These are phyloP conservation scores for Micromonas pusilla DNA, from an alignment of 139 green algal genomes.

Conservation along the genomic window DNA sequence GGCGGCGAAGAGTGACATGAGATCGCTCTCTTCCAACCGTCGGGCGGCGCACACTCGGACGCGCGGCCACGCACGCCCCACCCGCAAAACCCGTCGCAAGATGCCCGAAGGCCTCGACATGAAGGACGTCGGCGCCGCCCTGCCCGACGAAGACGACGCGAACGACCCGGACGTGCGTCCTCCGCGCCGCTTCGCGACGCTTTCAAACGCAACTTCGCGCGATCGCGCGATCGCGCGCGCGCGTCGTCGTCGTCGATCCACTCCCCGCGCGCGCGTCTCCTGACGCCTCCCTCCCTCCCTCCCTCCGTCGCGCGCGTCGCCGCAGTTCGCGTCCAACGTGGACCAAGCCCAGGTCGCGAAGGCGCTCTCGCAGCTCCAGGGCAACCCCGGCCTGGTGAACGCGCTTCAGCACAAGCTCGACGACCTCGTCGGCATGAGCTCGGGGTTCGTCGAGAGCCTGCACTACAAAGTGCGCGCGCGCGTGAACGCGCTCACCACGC, in stretches of 20 bases:
- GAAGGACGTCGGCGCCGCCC: neutral
- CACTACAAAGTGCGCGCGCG: conserved; percentile 35
- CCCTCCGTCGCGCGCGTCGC: no score
- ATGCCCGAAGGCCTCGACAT: neutral
- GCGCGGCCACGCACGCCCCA: neutral
- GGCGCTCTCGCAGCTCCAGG: conserved; percentile 3
- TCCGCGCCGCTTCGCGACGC: no score
- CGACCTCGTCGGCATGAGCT: conserved; percentile 34
- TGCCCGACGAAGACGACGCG: neutral
- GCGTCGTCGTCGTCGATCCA: no score
- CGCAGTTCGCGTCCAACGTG: neutral
- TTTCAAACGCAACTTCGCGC: neutral
- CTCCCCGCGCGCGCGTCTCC: no score
- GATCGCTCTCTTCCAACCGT: neutral
- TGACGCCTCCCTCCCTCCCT: no score
- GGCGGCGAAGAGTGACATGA: no score
- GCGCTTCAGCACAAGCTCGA: conserved; percentile 34
- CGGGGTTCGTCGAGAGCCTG: conserved; percentile 49
- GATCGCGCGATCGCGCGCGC: no score
- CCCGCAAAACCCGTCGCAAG: neutral
- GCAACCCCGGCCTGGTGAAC: conserved; percentile 15
- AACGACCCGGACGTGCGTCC: neutral
- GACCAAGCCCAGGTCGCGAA: neutral
- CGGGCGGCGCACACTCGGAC: neutral
- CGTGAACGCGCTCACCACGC: conserved; percentile 37